Percentiles rank a stretch among this genome's conserved stretches.
Evolutionary conservation across 2,329 filamentous ascomycete species (phyloP).

Genomic region (Alternaria triticimaculans): DNA sequence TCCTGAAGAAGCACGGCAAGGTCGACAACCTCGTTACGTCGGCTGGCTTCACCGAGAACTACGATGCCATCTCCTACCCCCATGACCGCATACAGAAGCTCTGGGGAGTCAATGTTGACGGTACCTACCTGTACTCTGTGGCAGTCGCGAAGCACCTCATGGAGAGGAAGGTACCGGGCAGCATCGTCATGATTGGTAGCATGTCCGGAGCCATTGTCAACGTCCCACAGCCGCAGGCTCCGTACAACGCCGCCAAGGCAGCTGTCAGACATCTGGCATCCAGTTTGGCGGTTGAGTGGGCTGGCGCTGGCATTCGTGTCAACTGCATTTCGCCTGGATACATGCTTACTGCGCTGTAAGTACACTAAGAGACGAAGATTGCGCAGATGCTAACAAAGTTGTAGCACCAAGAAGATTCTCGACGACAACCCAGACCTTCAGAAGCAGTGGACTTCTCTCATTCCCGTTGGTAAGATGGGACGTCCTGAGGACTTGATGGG

Average conservation of each 20-base stretch:
- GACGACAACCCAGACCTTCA: slow-evolving; percentile 91
- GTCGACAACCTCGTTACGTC: slow-evolving; percentile 94
- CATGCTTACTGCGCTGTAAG: slow-evolving; percentile 92
- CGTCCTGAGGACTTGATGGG: slow-evolving; percentile 91
- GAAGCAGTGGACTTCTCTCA: slow-evolving; percentile 88
- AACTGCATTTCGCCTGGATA: slow-evolving; percentile 97
- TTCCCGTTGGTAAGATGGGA: slow-evolving; percentile 94
- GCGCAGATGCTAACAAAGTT: slow-evolving; percentile 19
- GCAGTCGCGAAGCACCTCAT: slow-evolving; percentile 88
- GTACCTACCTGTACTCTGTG: slow-evolving; percentile 87
- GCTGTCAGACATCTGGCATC: slow-evolving; percentile 87
- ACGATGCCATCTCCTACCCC: slow-evolving; percentile 88
- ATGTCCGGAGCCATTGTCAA: slow-evolving; percentile 96
- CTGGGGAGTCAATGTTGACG: slow-evolving; percentile 92
- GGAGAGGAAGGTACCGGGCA: slow-evolving; percentile 77
- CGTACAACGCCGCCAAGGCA: slow-evolving; percentile 93
- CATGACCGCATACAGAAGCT: slow-evolving; percentile 91
- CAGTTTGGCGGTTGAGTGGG: slow-evolving; percentile 94
- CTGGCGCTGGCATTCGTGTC: slow-evolving; percentile 82
- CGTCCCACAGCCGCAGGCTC: slow-evolving; percentile 89
- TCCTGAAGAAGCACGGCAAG: slow-evolving; percentile 74
- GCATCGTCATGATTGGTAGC: slow-evolving; percentile 93
- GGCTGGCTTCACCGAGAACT: slow-evolving; percentile 97
- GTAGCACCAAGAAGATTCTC: slow-evolving; percentile 89
- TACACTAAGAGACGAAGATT: slow-evolving; percentile 13